Evolutionary conservation across 2,329 filamentous ascomycete genomes (phyloP).

Genomic region (Alternaria triticina): DNA sequence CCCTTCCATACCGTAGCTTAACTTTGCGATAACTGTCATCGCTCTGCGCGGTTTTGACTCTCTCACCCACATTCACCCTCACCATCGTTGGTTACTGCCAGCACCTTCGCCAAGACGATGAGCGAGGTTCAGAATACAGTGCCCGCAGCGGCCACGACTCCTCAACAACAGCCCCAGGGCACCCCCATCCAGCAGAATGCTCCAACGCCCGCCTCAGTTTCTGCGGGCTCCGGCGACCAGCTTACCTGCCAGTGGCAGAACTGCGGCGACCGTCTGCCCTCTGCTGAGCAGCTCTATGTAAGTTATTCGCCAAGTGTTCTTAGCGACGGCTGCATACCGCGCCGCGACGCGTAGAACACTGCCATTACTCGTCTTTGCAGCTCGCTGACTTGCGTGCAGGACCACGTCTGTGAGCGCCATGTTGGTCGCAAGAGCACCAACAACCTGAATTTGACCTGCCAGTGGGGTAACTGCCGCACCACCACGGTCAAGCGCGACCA

Average conservation of each 20-base stretch:
- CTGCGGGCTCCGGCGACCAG: constrained; percentile 49
- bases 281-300: constrained; percentile 69
- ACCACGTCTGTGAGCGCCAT: constrained; percentile 97
- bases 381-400: constrained; percentile 60
- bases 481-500: constrained; percentile 99
- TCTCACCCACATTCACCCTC: background rate
- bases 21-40: constrained; percentile 1
- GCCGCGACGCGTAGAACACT: background rate
- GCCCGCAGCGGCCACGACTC: constrained; percentile 32
- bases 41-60: constrained; percentile 1
- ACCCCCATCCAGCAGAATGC: constrained; percentile 43
- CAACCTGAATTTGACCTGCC: constrained; percentile 95
- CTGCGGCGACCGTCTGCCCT: constrained; percentile 65
- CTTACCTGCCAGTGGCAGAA: constrained; percentile 67
- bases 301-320: constrained; percentile 30
- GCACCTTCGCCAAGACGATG: constrained; percentile 19
- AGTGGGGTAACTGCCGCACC: constrained; percentile 95
- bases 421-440: constrained; percentile 99
- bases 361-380: background rate
- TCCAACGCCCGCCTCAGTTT: constrained; percentile 38
- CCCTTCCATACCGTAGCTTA: background rate
- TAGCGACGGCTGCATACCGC: background rate
- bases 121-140: constrained; percentile 27
- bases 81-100: background rate
- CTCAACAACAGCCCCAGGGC: constrained; percentile 42